Evolutionary conservation across 768 basidiomycete species (phyloP).

Genomic region (Dioszegia crocea): DNA sequence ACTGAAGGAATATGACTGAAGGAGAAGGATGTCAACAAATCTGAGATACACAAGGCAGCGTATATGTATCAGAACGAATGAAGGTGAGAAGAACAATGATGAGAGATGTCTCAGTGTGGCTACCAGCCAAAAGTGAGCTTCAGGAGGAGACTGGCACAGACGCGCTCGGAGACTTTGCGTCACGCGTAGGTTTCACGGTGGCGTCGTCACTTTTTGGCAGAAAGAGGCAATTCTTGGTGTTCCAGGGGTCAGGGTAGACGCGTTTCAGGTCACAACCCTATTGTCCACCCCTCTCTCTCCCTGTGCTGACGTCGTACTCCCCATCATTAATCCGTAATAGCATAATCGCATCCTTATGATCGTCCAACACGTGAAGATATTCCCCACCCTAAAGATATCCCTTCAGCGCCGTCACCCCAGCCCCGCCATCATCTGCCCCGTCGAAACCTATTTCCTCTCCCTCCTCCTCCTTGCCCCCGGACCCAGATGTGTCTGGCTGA

Average conservation of each 20-base stretch:
- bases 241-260: not conserved
- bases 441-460: constrained; percentile 8
- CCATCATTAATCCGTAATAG: too few relatives aligned
- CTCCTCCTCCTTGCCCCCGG: not conserved
- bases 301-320: too few relatives aligned
- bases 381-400: not conserved
- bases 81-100: too few relatives aligned
- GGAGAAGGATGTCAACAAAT: too few relatives aligned
- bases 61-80: too few relatives aligned
- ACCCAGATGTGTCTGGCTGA: not conserved
- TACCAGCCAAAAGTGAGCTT: too few relatives aligned
- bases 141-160: too few relatives aligned
- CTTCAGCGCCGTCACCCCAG: constrained; percentile 1
- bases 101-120: too few relatives aligned
- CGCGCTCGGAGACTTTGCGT: too few relatives aligned
- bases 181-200: not conserved
- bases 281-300: not conserved
- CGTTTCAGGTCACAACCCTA: not conserved
- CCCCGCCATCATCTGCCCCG: constrained; percentile 6
- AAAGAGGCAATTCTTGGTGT: not conserved
- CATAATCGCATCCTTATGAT: too few relatives aligned
- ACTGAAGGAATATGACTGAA: too few relatives aligned
- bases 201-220: not conserved
- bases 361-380: not conserved
- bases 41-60: too few relatives aligned